Conservation (phyloP, 1,139 yeast species). For the Lipomyces yarrowii region DNA sequence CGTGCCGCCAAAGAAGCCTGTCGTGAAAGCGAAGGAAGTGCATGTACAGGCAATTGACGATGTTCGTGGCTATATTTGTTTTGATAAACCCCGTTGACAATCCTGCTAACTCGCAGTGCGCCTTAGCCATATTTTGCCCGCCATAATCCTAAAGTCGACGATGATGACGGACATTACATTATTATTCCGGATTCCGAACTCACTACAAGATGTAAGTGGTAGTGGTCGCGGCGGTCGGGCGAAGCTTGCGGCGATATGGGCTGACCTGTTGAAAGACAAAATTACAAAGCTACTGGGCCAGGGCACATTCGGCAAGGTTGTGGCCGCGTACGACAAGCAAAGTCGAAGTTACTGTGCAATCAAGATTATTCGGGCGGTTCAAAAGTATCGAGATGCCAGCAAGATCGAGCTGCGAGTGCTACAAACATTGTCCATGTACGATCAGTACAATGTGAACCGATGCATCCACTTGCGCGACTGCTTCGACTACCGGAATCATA, state of each 20-base stretch:
- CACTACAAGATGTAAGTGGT: constrained; percentile 30
- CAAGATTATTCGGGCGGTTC: constrained; percentile 68
- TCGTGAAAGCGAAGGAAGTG: constrained; percentile 40
- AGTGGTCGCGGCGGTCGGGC: neutral
- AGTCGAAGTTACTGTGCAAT: constrained; percentile 76
- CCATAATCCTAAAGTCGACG: constrained; percentile 37
- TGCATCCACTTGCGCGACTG: constrained; percentile 80
- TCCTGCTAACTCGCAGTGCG: neutral
- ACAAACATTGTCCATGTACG: constrained; percentile 71
- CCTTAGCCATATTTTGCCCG: constrained; percentile 12
- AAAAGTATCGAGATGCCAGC: constrained; percentile 51
- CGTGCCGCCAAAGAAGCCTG: constrained; percentile 36
- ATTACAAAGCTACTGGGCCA: constrained; percentile 66
- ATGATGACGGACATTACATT: constrained; percentile 47
- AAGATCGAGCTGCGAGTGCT: constrained; percentile 66
- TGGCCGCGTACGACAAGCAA: constrained; percentile 52
- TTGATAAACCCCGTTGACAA: constrained; percentile 3
- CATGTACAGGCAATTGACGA: constrained; percentile 40
- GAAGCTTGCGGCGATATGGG: constrained; percentile 28
- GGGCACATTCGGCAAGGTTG: constrained; percentile 97
- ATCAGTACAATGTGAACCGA: constrained; percentile 58
- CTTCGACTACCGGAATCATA: constrained; percentile 91
- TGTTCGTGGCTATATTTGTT: constrained; percentile 1
- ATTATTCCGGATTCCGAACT: constrained; percentile 42
- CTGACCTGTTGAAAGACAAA: constrained; percentile 48